Evolutionary conservation across 768 basidiomycete genomes (phyloP).

Genomic region (Crucibulum laeve): DNA sequence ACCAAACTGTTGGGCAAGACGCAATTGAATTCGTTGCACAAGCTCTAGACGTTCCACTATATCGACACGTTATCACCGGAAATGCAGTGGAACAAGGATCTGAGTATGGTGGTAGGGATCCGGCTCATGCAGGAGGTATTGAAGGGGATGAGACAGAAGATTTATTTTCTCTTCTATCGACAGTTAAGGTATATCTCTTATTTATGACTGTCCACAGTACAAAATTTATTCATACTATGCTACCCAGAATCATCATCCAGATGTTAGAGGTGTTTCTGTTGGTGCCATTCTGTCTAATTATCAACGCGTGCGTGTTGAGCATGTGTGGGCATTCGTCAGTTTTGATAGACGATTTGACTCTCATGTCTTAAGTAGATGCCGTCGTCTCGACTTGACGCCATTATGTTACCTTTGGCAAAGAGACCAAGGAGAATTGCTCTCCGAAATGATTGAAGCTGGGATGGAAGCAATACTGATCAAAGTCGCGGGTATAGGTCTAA

Average conservation of each 20-base stretch:
- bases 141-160: constrained; percentile 96
- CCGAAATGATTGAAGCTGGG: constrained; percentile 79
- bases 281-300: constrained; percentile 98
- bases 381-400: constrained; percentile 72
- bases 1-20: constrained; percentile 98
- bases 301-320: constrained; percentile 94
- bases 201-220: not conserved
- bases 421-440: constrained; percentile 78
- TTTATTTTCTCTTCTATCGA: constrained; percentile 63
- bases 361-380: constrained; percentile 50
- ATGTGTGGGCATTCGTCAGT: constrained; percentile 71
- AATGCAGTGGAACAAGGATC: constrained; percentile 73
- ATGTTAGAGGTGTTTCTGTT: constrained; percentile 83
- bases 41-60: constrained; percentile 84
- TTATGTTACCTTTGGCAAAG: constrained; percentile 94
- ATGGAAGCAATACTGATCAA: constrained; percentile 89
- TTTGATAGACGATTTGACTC: not conserved
- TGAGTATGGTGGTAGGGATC: constrained; percentile 77
- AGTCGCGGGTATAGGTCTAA: constrained; percentile 91
- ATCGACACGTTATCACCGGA: constrained; percentile 77
- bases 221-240: constrained; percentile 1
- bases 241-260: constrained; percentile 66
- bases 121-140: constrained; percentile 41
- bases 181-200: constrained; percentile 62
- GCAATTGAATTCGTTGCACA: constrained; percentile 83